A percentile compares a stretch with the other conserved stretches of the same genome.
Conservation (phyloP, 805 yeast species). For the Cyberlindnera mississippiensis region DNA sequence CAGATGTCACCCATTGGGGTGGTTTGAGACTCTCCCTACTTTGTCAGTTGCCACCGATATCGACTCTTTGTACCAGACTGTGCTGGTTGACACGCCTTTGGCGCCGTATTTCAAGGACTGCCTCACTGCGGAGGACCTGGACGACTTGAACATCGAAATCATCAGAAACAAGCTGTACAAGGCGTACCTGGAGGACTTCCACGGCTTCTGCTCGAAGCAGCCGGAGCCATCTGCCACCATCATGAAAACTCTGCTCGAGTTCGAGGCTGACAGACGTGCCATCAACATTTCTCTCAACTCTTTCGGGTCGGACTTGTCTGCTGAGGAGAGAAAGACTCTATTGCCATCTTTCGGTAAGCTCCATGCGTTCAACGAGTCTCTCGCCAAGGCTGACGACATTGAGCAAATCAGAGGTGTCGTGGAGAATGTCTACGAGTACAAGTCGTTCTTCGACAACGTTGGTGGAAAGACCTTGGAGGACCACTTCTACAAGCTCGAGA, state of each 20-base stretch:
- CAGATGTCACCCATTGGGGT: conserved; percentile 95
- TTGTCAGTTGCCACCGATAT: conserved; percentile 92
- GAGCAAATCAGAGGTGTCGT: conserved; percentile 73
- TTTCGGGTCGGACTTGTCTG: conserved; percentile 72
- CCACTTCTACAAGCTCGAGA: conserved; percentile 87
- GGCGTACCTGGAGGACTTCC: conserved; percentile 89
- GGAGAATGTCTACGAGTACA: conserved; percentile 62
- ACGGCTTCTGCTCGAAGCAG: conserved; percentile 53
- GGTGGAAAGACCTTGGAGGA: conserved; percentile 75
- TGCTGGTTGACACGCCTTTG: conserved; percentile 91
- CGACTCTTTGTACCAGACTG: conserved; percentile 88
- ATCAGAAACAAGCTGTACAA: conserved; percentile 88
- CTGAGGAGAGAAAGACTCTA: conserved; percentile 64
- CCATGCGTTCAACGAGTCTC: conserved; percentile 53
- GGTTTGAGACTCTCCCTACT: conserved; percentile 98
- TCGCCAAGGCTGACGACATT: conserved; percentile 77
- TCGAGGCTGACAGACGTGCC: conserved; percentile 94
- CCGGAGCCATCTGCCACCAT: conserved; percentile 80
- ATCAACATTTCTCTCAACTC: conserved; percentile 91
- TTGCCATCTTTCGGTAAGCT: conserved; percentile 83
- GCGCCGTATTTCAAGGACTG: conserved; percentile 95
- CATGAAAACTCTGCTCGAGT: conserved; percentile 71
- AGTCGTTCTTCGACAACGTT: conserved; percentile 46
- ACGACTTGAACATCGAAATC: conserved; percentile 93
- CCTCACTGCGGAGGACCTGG: conserved; percentile 80